These are phyloP conservation scores for Brettanomyces naardenensis DNA, from an alignment of 805 yeast species.

Conservation along the genomic window DNA sequence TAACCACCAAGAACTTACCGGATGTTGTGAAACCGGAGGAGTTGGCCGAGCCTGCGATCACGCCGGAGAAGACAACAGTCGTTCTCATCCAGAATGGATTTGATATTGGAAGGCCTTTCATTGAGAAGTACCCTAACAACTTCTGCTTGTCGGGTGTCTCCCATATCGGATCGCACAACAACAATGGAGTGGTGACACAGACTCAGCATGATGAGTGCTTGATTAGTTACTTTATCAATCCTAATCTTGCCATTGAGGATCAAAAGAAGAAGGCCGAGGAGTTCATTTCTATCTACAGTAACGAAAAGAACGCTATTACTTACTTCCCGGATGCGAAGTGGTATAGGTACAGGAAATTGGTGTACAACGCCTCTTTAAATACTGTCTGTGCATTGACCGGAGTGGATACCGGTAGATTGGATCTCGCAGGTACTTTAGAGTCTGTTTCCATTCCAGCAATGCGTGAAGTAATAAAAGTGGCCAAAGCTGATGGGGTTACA, in stretches of 20 bases:
- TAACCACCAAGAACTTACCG: conserved; percentile 55
- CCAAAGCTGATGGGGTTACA: conserved; percentile 58
- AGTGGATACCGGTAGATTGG: conserved; percentile 30
- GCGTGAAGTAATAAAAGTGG: conserved; percentile 39
- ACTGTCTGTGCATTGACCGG: conserved; percentile 36
- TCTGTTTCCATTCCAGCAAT: conserved; percentile 30
- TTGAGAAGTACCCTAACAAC: conserved; percentile 21
- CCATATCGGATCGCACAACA: conserved; percentile 27
- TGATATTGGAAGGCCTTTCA: conserved; percentile 28
- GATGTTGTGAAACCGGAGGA: conserved; percentile 46
- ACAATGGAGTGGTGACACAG: conserved; percentile 42
- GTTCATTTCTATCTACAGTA: conserved; percentile 39
- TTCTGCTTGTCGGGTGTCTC: conserved; percentile 31
- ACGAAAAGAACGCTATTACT: conserved; percentile 32
- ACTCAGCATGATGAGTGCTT: conserved; percentile 37
- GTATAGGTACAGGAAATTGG: conserved; percentile 58
- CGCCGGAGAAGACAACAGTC: conserved; percentile 27
- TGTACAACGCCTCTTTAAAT: conserved; percentile 64
- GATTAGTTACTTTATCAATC: conserved; percentile 45
- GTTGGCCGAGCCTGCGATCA: conserved; percentile 17
- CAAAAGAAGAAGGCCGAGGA: conserved; percentile 31
- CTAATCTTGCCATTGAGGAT: conserved; percentile 22
- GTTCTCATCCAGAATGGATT: conserved; percentile 34
- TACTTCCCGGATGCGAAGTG: conserved; percentile 38
- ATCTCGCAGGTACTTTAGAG: conserved; percentile 19